Conservation (phyloP, 176 grass and related monocot species). For the Hordeum vulgare region MorexV3_pseudomolecules_assembly NC_058522.1:265059937-265060436, state of each 20-base stretch:
- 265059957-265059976: slow-evolving; percentile 10
- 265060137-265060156: not conserved
- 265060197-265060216: not conserved
- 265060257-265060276: too few relatives aligned
- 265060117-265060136: not conserved
- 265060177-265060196: not conserved
- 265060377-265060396: not conserved
- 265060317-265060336: too few relatives aligned
- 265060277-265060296: too few relatives aligned
- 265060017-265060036: not conserved
- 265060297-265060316: too few relatives aligned
- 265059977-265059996: not conserved
- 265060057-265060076: not conserved
- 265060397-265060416: not conserved
- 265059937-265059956: slow-evolving; percentile 47
- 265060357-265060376: not conserved
- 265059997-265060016: not conserved
- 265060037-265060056: not conserved
- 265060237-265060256: too few relatives aligned
- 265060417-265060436: too few relatives aligned
- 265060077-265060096: not conserved
- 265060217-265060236: not conserved
- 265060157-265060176: not conserved
- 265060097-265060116: not conserved
- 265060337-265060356: not conserved